A percentile compares a stretch with the other conserved stretches of the same genome.
Evolutionary conservation across 1,284 basidiomycete genomes (phyloP).

Genomic region (Ganoderma resinaceum): DNA sequence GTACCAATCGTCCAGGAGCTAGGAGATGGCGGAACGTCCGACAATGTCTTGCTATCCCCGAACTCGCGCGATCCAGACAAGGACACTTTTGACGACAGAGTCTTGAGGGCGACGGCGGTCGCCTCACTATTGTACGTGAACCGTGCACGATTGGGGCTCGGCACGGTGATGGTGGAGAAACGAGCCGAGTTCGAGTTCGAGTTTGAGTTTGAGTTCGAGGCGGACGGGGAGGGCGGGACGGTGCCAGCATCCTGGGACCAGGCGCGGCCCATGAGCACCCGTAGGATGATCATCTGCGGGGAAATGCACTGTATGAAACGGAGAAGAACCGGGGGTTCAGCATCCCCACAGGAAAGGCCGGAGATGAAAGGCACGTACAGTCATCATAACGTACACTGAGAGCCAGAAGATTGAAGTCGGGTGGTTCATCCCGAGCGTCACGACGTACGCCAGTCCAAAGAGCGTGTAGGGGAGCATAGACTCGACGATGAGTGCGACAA

Average conservation of each 20-base stretch:
- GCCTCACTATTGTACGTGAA: neutral
- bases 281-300: slow-evolving; percentile 22
- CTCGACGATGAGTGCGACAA: slow-evolving; percentile 24
- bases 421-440: slow-evolving; percentile 22
- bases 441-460: slow-evolving; percentile 23
- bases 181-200: neutral
- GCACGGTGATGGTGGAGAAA: neutral
- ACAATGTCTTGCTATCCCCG: neutral
- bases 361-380: slow-evolving; percentile 18
- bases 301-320: slow-evolving; percentile 19
- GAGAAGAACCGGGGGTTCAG: neutral
- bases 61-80: neutral
- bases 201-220: neutral
- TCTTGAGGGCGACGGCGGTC: neutral
- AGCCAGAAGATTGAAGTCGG: slow-evolving; percentile 20
- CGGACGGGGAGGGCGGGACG: neutral
- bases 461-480: slow-evolving; percentile 21
- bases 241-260: neutral
- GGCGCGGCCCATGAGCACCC: slow-evolving; percentile 15
- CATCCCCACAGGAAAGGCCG: neutral
- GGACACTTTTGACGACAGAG: neutral
- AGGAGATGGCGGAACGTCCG: neutral
- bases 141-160: neutral
- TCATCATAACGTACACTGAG: slow-evolving; percentile 28
- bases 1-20: neutral